Base-by-base conservation (phyloP, 2,329 filamentous ascomycete genomes). In the Paracamarosporium sp. region DNA sequence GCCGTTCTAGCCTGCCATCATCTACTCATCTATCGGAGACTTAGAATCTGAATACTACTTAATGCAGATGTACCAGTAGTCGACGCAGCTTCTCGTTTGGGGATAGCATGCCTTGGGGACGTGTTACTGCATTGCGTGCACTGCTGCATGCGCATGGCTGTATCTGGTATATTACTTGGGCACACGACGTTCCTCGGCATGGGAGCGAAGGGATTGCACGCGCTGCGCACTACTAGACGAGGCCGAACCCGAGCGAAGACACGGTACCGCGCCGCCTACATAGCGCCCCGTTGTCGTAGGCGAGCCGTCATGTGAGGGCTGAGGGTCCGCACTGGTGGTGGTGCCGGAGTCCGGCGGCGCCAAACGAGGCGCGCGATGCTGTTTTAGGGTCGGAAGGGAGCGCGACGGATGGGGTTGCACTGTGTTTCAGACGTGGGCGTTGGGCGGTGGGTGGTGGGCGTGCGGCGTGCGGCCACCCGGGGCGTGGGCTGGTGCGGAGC, bases 21-120 rank as follows among this genome's bases (percentile, higher is more conserved):
- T n/a, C n/a, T n/a, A n/a, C n/a, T n/a, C n/a, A n/a, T 43, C 17
- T 53, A 46, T 53, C 50, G 30, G 40, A 13, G 28, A 38, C 35
- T 15, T 20, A 11, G 36, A 35, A 30, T 43, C 22, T 38, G 40
- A 33, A 25, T 33, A 22, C 50, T 52, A 53, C 38, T 35, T 44
- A 27, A 53, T 53, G 50, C 50, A 45, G 13, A 7, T 35, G 11
- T 17, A 12, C 35, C 13, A 12, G 28, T 47, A 28, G 28, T 47
- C 24, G 25, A 27, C 30, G 20, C 20, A 22, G 43, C n/a, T 30
- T 30, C 25, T 46, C n/a, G 7, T 20, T 31, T 12, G 13, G 43
- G 24, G n/a, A 4, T 46, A 30, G 43, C 15, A 30, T 12, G 13
- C 6, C 22, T 43, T 25, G 22, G 17, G 8, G n/a, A 25, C 17